A percentile compares a stretch with the other conserved stretches of the same genome.
phyloP scores from a whole-genome alignment of 192 early-diverging fungal genomes.

The Coemansia sp. region DNA sequence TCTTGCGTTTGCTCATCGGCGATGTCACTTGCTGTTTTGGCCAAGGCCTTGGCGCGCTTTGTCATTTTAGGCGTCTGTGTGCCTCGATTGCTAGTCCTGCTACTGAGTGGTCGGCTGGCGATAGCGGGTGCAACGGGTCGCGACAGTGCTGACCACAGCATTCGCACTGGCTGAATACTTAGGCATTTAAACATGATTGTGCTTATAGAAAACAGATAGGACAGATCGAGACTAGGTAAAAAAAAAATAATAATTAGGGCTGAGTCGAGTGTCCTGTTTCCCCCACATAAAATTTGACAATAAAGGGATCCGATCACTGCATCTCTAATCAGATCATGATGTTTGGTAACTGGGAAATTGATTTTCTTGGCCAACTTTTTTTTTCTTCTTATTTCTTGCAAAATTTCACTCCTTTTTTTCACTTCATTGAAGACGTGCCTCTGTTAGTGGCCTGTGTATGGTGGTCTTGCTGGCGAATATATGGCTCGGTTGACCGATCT shows the following conservation, averaged over 20 bases:
- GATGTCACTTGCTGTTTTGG: neutral
- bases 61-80: neutral
- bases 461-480: conserved; percentile 4
- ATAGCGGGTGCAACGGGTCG: neutral
- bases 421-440: neutral
- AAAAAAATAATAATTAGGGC: neutral
- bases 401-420: neutral
- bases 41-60: neutral
- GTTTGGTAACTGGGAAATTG: neutral
- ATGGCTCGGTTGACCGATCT: conserved; percentile 52
- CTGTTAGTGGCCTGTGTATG: conserved; percentile 2
- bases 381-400: neutral
- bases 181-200: neutral
- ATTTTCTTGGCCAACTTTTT: neutral
- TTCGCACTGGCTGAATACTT: neutral
- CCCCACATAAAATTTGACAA: neutral
- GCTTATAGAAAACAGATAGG: neutral
- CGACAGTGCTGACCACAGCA: neutral
- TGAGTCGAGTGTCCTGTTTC: neutral
- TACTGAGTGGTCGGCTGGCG: neutral
- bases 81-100: neutral
- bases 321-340: neutral
- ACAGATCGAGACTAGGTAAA: neutral
- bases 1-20: conserved; percentile 10
- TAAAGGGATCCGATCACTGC: neutral